Conservation (phyloP, 2,329 filamentous ascomycete species). For the Raffaelea ambrosiae region DNA sequence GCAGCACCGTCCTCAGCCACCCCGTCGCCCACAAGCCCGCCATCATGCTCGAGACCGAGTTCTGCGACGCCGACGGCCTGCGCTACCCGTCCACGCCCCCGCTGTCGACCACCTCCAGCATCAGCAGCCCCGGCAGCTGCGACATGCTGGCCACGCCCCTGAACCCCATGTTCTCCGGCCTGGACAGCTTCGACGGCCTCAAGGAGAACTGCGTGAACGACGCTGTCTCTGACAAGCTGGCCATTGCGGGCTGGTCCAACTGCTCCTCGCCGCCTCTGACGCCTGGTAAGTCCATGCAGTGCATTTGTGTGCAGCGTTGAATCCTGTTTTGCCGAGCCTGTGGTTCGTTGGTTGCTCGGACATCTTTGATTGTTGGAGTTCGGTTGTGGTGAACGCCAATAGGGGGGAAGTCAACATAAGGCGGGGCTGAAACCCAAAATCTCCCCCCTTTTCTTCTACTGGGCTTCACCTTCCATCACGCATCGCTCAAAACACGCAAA, state of each 20-base stretch:
- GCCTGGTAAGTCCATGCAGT: constrained; percentile 75
- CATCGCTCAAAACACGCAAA: too few species aligned
- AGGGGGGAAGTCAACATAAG: too few species aligned
- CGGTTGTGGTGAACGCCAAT: too few species aligned
- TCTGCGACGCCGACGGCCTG: constrained; percentile 50
- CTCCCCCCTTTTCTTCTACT: too few species aligned
- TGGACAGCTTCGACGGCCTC: constrained; percentile 57
- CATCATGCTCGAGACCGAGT: constrained; percentile 72
- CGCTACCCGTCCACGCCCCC: constrained; percentile 82
- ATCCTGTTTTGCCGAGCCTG: too few species aligned
- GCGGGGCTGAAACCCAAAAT: too few species aligned
- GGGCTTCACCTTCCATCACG: too few species aligned
- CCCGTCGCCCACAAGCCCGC: constrained; percentile 66
- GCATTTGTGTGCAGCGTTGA: too few species aligned
- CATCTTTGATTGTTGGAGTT: too few species aligned
- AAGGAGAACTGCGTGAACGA: constrained; percentile 67
- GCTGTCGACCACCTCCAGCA: constrained; percentile 71
- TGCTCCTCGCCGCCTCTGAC: constrained; percentile 79
- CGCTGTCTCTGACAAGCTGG: constrained; percentile 62
- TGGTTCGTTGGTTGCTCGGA: too few species aligned
- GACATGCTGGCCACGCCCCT: constrained; percentile 76
- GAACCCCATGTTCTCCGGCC: constrained; percentile 67
- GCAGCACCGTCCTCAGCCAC: constrained; percentile 51
- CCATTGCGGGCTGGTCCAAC: constrained; percentile 66
- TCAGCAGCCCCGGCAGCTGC: constrained; percentile 75